Conservation (phyloP, 306 rosid genomes). For the Prinsepia uniflora region DNA sequence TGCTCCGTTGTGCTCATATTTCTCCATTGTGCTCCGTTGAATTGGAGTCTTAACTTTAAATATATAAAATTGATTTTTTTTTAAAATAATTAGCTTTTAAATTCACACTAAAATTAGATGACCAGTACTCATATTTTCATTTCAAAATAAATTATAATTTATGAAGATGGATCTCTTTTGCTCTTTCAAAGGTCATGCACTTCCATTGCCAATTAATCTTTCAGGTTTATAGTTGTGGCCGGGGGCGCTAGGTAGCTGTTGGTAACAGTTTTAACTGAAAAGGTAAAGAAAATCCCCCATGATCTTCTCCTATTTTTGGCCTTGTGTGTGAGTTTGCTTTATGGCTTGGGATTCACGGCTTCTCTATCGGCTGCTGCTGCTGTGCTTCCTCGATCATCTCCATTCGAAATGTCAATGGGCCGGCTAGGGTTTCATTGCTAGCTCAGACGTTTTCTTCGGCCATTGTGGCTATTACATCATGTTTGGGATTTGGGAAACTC, state of each 20-base stretch:
- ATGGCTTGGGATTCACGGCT: conserved; percentile 47
- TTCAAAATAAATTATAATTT: no score
- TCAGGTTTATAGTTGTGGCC: background rate
- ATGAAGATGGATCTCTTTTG: no score
- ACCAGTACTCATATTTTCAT: no score
- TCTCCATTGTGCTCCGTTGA: no score
- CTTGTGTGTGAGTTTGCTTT: background rate
- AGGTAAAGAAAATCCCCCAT: conserved; percentile 28
- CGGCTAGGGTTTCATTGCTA: background rate
- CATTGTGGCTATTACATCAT: conserved; percentile 4
- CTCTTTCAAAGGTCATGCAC: no score
- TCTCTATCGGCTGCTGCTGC: background rate
- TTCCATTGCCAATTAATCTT: background rate
- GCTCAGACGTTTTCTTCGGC: background rate
- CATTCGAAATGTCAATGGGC: background rate
- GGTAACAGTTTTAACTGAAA: conserved; percentile 27
- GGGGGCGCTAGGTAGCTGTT: conserved; percentile 2
- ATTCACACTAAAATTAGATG: no score
- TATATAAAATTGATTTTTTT: no score
- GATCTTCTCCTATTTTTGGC: conserved; percentile 33
- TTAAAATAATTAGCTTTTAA: no score
- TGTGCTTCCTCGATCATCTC: background rate
- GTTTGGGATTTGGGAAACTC: background rate
- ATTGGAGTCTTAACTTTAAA: no score
- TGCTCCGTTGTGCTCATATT: conserved; percentile 37